Percentiles rank a stretch among this genome's conserved stretches.
Evolutionary conservation across 163 green algal genomes (phyloP).

Genomic region (Trebouxia gelatinosa): DNA sequence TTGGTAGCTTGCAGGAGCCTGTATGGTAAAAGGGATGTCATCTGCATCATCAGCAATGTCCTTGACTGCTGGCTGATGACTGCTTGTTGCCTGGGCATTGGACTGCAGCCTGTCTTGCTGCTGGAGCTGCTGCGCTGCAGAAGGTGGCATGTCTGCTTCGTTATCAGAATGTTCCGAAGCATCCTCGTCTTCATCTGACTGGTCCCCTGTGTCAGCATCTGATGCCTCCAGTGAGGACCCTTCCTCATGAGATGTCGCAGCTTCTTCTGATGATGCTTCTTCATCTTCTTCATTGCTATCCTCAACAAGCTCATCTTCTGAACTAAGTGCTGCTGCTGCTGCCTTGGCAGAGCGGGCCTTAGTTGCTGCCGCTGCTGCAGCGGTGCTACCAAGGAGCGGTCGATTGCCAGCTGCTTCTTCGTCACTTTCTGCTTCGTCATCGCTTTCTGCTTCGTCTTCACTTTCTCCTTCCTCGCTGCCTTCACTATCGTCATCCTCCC

Average conservation of each 20-base stretch:
- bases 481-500: too few relatives aligned
- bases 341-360: too few relatives aligned
- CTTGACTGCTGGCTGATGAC: neutral
- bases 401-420: conserved; percentile 18
- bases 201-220: conserved; percentile 31
- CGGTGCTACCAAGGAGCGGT: too few relatives aligned
- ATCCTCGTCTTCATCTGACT: conserved; percentile 38
- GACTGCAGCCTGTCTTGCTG: neutral
- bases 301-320: conserved; percentile 32
- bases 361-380: too few relatives aligned
- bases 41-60: neutral
- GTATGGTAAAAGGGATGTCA: conserved; percentile 28
- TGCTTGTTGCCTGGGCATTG: neutral
- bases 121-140: neutral
- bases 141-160: neutral
- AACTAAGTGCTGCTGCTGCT: too few relatives aligned
- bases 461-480: too few relatives aligned
- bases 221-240: conserved; percentile 32
- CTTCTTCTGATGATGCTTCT: conserved; percentile 13
- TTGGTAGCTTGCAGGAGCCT: conserved; percentile 43
- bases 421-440: conserved; percentile 4
- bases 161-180: conserved; percentile 15
- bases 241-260: conserved; percentile 17
- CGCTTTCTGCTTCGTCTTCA: conserved; percentile 24
- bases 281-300: conserved; percentile 34